A percentile compares a stretch with the other conserved stretches of the same genome.
These are phyloP conservation scores for Syzygium malaccense DNA, from an alignment of 441 rosid species.

Conservation along the genomic window DNA sequence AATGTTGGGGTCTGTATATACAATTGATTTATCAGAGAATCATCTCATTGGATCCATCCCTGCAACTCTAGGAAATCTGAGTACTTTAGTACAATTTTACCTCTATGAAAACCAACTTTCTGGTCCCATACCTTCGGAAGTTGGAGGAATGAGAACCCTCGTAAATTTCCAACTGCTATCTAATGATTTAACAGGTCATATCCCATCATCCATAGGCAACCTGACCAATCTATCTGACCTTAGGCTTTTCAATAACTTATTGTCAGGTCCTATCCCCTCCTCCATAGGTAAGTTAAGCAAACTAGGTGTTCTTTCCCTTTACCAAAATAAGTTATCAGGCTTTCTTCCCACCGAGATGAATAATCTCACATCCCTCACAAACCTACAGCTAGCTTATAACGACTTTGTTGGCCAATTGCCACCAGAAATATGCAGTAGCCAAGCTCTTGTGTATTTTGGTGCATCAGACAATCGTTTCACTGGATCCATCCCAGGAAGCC, in stretches of 20 bases:
- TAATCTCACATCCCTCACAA: too few relatives aligned
- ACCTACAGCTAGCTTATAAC: rapidly evolving
- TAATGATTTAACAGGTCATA: not conserved
- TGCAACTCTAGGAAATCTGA: not conserved
- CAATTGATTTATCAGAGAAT: not conserved
- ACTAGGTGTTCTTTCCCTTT: rapidly evolving
- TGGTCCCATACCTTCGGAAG: not conserved
- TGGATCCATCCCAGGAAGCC: too few relatives aligned
- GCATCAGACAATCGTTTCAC: too few relatives aligned
- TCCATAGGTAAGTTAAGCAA: not conserved
- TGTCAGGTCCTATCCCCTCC: not conserved
- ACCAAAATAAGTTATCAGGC: not conserved
- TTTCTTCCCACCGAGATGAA: not conserved
- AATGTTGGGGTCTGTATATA: not conserved
- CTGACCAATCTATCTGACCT: not conserved
- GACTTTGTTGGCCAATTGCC: too few relatives aligned
- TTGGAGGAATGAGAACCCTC: not conserved
- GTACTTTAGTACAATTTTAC: not conserved
- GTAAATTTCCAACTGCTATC: rapidly evolving
- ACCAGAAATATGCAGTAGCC: too few relatives aligned
- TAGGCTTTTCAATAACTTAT: not conserved
- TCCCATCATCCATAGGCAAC: not conserved
- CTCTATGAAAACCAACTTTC: not conserved
- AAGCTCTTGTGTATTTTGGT: too few relatives aligned
- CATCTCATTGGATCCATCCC: not conserved